A percentile compares a stretch with the other conserved stretches of the same genome.
These are phyloP conservation scores for Alectoria sarmentosa DNA, from an alignment of 495 filamentous ascomycete genomes.

Conservation along the genomic window DNA sequence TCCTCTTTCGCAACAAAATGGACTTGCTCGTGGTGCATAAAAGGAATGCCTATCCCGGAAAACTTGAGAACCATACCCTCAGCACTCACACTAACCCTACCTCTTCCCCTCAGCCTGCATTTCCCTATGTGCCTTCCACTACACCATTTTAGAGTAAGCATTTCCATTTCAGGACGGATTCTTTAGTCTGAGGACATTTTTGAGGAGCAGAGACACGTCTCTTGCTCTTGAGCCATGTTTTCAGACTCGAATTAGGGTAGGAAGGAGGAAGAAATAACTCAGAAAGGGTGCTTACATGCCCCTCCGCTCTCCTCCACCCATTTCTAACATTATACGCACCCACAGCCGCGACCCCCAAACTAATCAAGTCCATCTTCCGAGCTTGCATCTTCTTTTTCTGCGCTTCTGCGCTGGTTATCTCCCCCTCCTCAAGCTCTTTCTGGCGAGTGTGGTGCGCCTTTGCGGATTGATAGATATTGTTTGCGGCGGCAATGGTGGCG, in stretches of 20 bases:
- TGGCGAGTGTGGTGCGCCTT: constrained; percentile 23
- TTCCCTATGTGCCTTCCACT: constrained; percentile 5
- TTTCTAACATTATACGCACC: constrained; percentile 21
- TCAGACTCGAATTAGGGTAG: too few relatives aligned
- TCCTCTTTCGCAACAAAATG: not conserved
- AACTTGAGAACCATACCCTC: not conserved
- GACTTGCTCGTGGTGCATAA: not conserved
- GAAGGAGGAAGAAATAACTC: too few relatives aligned
- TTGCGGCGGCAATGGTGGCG: constrained; percentile 21
- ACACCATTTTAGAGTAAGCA: too few relatives aligned
- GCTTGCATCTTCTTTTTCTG: constrained; percentile 15
- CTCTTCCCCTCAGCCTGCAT: not conserved
- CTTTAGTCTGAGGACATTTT: too few relatives aligned
- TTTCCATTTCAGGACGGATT: too few relatives aligned
- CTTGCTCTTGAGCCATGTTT: too few relatives aligned
- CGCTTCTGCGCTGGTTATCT: constrained; percentile 14
- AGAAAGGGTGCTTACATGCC: too few relatives aligned
- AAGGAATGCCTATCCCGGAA: not conserved
- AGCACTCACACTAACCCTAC: not conserved
- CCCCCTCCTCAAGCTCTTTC: constrained; percentile 12
- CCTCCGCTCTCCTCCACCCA: constrained; percentile 22
- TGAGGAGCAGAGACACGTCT: too few relatives aligned
- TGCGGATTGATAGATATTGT: constrained; percentile 24
- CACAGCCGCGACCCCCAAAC: constrained; percentile 22
- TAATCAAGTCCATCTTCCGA: constrained; percentile 18